Percentiles rank a stretch among this genome's conserved stretches.
Evolutionary conservation across 495 filamentous ascomycete genomes (phyloP).

Genomic region (Penicillium paxilli): DNA sequence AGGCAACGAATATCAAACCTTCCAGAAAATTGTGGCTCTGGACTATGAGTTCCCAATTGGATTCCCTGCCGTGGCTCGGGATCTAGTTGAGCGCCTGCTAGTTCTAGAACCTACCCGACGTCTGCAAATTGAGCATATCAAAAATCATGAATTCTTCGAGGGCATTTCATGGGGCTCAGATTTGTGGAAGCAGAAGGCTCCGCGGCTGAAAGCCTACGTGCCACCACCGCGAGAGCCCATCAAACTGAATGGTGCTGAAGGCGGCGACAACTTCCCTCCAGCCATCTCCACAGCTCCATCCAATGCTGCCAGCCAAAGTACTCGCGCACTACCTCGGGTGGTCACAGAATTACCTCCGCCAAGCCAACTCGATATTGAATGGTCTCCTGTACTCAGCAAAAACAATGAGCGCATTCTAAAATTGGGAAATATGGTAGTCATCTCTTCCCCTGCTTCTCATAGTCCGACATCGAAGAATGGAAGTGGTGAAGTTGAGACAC

Average conservation of each 20-base stretch:
- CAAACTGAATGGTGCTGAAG: constrained; percentile 67
- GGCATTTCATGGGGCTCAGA: constrained; percentile 81
- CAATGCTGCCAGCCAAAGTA: constrained; percentile 35
- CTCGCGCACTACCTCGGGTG: constrained; percentile 69
- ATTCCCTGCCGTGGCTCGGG: constrained; percentile 84
- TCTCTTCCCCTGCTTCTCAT: constrained; percentile 68
- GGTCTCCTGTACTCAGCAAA: constrained; percentile 92
- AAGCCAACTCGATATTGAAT: constrained; percentile 96
- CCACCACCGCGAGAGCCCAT: constrained; percentile 81
- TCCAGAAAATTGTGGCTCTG: constrained; percentile 94
- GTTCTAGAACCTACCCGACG: constrained; percentile 86
- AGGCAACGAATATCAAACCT: constrained; percentile 94
- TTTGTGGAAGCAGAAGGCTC: constrained; percentile 90
- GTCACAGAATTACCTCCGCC: constrained; percentile 96
- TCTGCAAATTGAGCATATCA: constrained; percentile 94
- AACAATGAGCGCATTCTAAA: constrained; percentile 94
- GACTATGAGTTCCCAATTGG: constrained; percentile 93
- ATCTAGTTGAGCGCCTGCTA: constrained; percentile 88
- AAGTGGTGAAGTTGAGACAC: constrained; percentile 56
- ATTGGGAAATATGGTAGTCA: constrained; percentile 83
- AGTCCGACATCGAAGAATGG: constrained; percentile 68
- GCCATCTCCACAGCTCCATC: constrained; percentile 50
- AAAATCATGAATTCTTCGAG: constrained; percentile 97
- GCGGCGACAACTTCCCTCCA: constrained; percentile 47
- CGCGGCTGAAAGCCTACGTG: constrained; percentile 82